Evolutionary conservation across 148 eudicot species (phyloP).

Genomic region (Rhododendron kiyosumense): DNA sequence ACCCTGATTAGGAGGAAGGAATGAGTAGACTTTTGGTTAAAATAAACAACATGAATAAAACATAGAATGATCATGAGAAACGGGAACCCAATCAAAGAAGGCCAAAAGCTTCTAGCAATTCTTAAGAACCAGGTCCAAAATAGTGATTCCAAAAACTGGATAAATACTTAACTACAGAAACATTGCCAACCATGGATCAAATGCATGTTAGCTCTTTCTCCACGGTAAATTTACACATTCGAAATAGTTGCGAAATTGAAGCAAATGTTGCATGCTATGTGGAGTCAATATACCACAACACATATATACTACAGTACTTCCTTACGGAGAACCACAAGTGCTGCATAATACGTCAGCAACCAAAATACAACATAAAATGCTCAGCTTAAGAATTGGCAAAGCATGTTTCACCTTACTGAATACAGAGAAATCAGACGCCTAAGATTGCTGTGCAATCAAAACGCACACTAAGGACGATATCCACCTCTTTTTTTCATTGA

Average conservation of each 20-base stretch:
- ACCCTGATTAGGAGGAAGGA: constrained; percentile 37
- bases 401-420: not conserved
- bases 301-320: not conserved
- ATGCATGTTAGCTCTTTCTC: too few relatives aligned
- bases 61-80: not conserved
- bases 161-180: not conserved
- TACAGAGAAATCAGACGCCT: not conserved
- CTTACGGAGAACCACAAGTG: not conserved
- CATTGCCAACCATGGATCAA: not conserved
- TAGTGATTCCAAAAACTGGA: not conserved
- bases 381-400: not conserved
- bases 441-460: not conserved
- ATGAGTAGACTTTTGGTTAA: not conserved
- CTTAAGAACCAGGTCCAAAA: not conserved
- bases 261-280: constrained; percentile 1
- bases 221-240: not conserved
- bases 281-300: not conserved
- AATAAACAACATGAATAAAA: not conserved
- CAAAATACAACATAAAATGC: not conserved
- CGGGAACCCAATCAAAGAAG: not conserved
- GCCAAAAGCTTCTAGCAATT: not conserved
- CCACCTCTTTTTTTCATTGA: not conserved
- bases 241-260: not conserved
- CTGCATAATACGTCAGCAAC: not conserved
- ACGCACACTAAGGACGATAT: not conserved